Percentiles rank a stretch among this genome's conserved stretches.
Conservation (phyloP, 2,329 filamentous ascomycete genomes). For the Fusarium neocosmosporiellum region DNA sequence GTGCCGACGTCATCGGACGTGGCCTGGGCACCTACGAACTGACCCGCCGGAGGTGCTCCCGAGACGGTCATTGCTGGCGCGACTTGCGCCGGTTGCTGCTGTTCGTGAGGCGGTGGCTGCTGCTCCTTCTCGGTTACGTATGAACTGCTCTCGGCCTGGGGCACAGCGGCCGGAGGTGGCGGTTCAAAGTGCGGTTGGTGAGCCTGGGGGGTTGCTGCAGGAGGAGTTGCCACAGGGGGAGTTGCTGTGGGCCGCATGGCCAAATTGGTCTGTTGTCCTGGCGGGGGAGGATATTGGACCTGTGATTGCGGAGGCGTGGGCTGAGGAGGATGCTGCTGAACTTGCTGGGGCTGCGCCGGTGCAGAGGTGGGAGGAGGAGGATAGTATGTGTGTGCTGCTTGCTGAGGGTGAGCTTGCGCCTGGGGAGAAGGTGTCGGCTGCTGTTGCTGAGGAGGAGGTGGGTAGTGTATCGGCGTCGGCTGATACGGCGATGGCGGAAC, state of each 20-base stretch:
- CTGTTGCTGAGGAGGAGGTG: slow-evolving; percentile 38
- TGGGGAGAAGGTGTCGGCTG: slow-evolving; percentile 39
- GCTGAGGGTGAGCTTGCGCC: slow-evolving; percentile 39
- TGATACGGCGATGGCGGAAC: slow-evolving; percentile 31
- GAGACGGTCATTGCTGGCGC: slow-evolving; percentile 49
- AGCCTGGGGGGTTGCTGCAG: slow-evolving; percentile 38
- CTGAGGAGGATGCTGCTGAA: slow-evolving; percentile 37
- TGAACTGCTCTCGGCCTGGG: slow-evolving; percentile 29
- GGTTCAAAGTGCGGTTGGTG: slow-evolving; percentile 43
- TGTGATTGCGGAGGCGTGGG: slow-evolving; percentile 37
- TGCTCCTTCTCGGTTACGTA: slow-evolving; percentile 48
- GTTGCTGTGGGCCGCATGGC: slow-evolving; percentile 32
- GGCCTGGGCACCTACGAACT: slow-evolving; percentile 72
- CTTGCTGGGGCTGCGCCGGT: slow-evolving; percentile 32
- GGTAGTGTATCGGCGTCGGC: slow-evolving; percentile 37
- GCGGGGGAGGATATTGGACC: slow-evolving; percentile 42
- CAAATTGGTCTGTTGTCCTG: slow-evolving; percentile 33
- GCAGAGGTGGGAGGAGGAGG: slow-evolving; percentile 32
- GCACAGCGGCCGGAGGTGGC: slow-evolving; percentile 36
- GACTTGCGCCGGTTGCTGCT: slow-evolving; percentile 38
- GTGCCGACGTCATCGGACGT: slow-evolving; percentile 89
- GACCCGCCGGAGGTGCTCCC: slow-evolving; percentile 57
- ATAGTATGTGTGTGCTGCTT: slow-evolving; percentile 29
- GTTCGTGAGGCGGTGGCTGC: slow-evolving; percentile 29
- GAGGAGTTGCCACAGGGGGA: slow-evolving; percentile 41